Evolutionary conservation across 176 grass and related monocot genomes (phyloP), one percentile per base, ranked within the genome.

Genomic region (Triticum urartu): DNA sequence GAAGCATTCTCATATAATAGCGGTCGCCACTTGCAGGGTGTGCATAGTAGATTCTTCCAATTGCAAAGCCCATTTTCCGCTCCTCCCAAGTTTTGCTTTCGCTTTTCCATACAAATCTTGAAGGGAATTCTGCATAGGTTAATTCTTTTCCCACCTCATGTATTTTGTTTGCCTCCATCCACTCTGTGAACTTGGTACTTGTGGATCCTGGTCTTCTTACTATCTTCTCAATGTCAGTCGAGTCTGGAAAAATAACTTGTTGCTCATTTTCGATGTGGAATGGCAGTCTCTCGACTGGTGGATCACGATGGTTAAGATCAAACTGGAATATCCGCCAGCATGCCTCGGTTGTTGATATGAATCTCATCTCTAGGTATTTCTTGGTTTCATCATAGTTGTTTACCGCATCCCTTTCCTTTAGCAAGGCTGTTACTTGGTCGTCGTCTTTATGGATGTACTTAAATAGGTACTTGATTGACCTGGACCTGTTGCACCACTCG

Each of bases 401-500:
- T 34, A 12, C 2, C 3, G 22, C 9, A 1, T 40, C 28, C 5
- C 4, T 24, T 65, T 17, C 12, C 21, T 30, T 5, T 1, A 77
- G 1, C 12, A 52, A 3, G 2, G 11, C 6, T 20, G 1, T 60
- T 9, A 34, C 59, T 0, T 58, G 38, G 30, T 88, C 45, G 3
- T 70, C 15, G 0, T 12, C 85, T 61, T 91, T 80, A n/a, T 63
- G 24, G 0, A 91, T 45, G 30, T 83, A 87, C 10, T 83, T 87
- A 65, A 90, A 86, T 0, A 90, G 11, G 12, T 90, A 90, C 33
- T 90, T 90, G 24, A 90, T 86, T 1, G 64, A 35, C 22, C 47
- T 77, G 13, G 61, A 64, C 15, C 9, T 12, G 0, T 79, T 76
- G 34, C 73, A 91, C 65, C 34, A 47, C 20, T 87, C 85, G 3